Base-by-base conservation (phyloP, 1,284 basidiomycete species). In the Pascua guehoae region DNA sequence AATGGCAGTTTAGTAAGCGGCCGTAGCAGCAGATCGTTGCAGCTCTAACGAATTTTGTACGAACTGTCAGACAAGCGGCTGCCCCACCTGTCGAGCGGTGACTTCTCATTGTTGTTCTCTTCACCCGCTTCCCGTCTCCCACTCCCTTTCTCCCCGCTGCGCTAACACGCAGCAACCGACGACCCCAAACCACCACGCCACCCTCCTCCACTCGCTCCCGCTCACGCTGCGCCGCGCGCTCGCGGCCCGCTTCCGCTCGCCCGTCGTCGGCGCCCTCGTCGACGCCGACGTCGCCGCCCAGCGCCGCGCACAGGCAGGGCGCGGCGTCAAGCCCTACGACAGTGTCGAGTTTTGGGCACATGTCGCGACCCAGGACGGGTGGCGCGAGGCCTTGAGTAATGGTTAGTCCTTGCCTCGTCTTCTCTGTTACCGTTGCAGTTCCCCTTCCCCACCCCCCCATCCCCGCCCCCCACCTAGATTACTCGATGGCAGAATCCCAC, bases 191-290 rank as follows among this genome's bases (percentile, higher is more conserved):
- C 85, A 88, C 57, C 79, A 86, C n/a, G 84, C 85, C 0, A 82
- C 82, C 32, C 88, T 90, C 70, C 75, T 92, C 66, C 82, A 80
- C 69, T 88, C 89, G 75, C 79, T 96, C 36, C 92, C 92, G 0
- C 79, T 81, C 53, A 83, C 81, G 49, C 74, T 95, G 9, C 63
- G 60, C 5, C 49, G 58, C 24, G 49, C 47, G 2, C 47, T 70
- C 11, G 56, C 61, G 0, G 46, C 39, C 8, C 69, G 65, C 51
- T 69, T 61, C 55, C 55, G 59, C 37, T 61, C 60, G 4, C 64
- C 65, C 0, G 57, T 64, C 37, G 62, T 51, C 7, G 65, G 58
- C 5, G 48, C 60, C 4, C 51, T 66, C 15, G 52, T 66, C 11
- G 53, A 51, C 17, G 41, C 32, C 15, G 54, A 59, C 5, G 57